Evolutionary conservation across 371 early-diverging fungal species (phyloP), one percentile per base, ranked within the genome.

Genomic region (Encephalitozoon romaleae): DNA sequence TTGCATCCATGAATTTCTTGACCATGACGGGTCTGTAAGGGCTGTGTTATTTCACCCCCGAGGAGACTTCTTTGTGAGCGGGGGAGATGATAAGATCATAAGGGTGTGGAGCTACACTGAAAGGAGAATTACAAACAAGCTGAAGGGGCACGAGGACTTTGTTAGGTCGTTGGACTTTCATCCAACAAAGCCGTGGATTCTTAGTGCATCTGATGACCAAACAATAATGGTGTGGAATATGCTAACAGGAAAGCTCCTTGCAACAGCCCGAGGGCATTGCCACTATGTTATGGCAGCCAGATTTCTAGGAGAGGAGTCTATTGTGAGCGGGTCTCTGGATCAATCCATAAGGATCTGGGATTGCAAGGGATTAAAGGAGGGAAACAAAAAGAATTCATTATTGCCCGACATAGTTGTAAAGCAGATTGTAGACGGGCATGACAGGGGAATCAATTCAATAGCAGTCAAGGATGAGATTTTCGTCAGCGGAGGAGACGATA

Each of bases 151-250:
- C 85, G 86, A 94, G 75, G 99, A 99, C 83, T 99, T 96, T 83
- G 91, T 99, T 45, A 92, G 98, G 74, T 92, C 93, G 8, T 91
- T 95, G 4, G 92, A 88, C 82, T 99, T 99, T 87, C 99, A 99
- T 83, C 91, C 93, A 78, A 96, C 94, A 83, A 88, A 90, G 77
- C 98, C 99, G 34, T 99, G 95, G 95, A 92, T 99, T 74, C 87
- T 98, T 67, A 90, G 89, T 72, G 90, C 93, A 39, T 94, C 94
- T 18, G 99, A 99, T 81, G 99, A 99, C 84, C 94, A 95, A 83
- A 96, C 98, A 18, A 93, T 98, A 77, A 91, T 95, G 74, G 93
- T 98, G 71, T 97, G 95, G 95, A 96, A 98, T 87, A 96, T 96
- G 93, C 95, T 96, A 86, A 93, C 94, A n/a, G 88, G 95, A 68